phyloP scores from a whole-genome alignment of 2,329 filamentous ascomycete genomes.

The Nothopassalora personata region DNA sequence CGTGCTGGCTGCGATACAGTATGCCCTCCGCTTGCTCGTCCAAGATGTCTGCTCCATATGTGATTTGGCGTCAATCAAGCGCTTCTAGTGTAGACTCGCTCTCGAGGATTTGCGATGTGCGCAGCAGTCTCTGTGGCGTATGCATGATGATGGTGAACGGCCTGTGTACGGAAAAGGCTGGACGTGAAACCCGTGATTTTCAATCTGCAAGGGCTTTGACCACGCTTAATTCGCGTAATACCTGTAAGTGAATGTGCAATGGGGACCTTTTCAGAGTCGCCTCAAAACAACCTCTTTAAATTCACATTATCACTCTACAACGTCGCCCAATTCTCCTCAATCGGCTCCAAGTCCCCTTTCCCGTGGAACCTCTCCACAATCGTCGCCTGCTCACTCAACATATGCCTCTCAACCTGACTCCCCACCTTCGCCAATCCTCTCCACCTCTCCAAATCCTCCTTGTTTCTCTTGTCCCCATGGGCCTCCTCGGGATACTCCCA shows the following conservation, averaged over 20 bases:
- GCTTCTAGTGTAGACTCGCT: too few relatives aligned
- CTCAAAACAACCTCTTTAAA: not conserved
- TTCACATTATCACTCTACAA: not conserved
- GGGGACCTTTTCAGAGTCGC: not conserved
- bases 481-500: slow-evolving; percentile 50
- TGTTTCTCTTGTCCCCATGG: slow-evolving; percentile 53
- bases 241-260: not conserved
- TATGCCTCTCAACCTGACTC: slow-evolving; percentile 45
- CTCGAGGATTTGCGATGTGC: too few relatives aligned
- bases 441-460: slow-evolving; percentile 49
- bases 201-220: not conserved
- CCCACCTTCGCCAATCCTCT: slow-evolving; percentile 46
- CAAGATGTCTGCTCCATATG: not conserved
- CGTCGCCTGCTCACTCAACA: slow-evolving; percentile 50
- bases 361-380: not conserved
- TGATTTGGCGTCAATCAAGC: not conserved
- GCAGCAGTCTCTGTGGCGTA: too few relatives aligned
- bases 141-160: too few relatives aligned
- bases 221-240: not conserved
- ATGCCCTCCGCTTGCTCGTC: not conserved
- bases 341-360: not conserved
- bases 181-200: too few relatives aligned
- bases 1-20: not conserved
- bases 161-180: too few relatives aligned
- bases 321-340: not conserved